Conservation (phyloP, 257 asterid genomes). For the Eustoma russellianum region DNA sequence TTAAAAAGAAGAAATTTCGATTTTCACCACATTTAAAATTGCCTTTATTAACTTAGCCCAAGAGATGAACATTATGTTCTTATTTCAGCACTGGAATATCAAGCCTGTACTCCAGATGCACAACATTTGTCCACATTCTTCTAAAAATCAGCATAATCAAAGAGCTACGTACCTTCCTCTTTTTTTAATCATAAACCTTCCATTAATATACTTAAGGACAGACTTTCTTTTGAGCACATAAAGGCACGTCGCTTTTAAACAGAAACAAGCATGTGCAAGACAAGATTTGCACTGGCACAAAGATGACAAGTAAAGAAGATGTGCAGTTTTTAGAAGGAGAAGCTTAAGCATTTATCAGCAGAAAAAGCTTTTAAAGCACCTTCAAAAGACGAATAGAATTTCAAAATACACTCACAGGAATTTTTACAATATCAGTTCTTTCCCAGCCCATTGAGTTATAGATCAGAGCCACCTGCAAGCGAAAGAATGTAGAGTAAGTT, state of each 20-base stretch:
- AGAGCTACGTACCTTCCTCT: no score
- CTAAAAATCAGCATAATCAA: no score
- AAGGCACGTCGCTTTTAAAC: background rate
- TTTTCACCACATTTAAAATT: no score
- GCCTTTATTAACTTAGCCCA: no score
- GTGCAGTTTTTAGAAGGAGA: background rate
- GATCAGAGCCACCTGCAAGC: slow-evolving; percentile 61
- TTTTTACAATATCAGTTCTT: slow-evolving; percentile 64
- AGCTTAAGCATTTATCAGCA: background rate
- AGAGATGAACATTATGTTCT: no score
- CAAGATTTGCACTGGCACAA: background rate
- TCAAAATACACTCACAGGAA: slow-evolving; percentile 61
- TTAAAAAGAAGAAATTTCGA: no score
- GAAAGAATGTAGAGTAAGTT: background rate
- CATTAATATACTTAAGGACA: no score
- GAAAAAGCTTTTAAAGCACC: background rate
- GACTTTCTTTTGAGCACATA: no score
- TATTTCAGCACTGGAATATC: no score
- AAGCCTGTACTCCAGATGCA: no score
- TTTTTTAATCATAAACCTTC: no score
- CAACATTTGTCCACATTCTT: no score
- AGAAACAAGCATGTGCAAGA: slow-evolving; percentile 1
- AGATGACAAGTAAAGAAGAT: background rate
- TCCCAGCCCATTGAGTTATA: slow-evolving; percentile 93
- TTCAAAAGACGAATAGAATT: background rate